Evolutionary conservation across 345 rosid species (phyloP), one percentile per base, ranked within the genome.

Genomic region (Eucalyptus regnans): DNA sequence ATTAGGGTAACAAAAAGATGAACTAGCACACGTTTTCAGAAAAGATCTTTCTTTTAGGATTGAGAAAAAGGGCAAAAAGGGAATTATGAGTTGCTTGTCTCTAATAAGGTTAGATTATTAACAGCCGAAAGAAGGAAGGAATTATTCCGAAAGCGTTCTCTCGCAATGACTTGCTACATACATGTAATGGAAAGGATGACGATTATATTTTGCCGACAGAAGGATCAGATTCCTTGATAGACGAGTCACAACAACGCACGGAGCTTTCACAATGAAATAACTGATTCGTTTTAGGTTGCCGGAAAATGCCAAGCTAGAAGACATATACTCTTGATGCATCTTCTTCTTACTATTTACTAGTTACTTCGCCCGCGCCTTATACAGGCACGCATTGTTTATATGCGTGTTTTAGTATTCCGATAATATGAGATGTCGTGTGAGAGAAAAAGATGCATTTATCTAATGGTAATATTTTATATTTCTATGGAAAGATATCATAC

Each of bases 381-480:
- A 56, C 0, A 9, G 27, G 37, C 68, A 12, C n/a, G 68, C 31
- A 27, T 60, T 56, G 68, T 58, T 27, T 10, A 14, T 64, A 4
- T 64, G 71, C 10, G 0, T 14, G 2, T n/a, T 64, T 29, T 66
- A 66, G 41, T 31, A 66, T 31, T 4, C 22, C 12, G 31, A 1
- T 31, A 31, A 8, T 7, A 15, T 66, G 79, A 66, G 41, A 66
- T 66, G 79, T 8, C 33, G 5, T 7, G 41, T 7, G 37, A 31
- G 0, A 31, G 79, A 66, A 31, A 0, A 8, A 66, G 6, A 31
- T n/a, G 41, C 66, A 0, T 5, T 56, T 56, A 0, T 56, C 13
- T 60, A 64, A n/a, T 64, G 71, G 71, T 7, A 0, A 0, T 64
- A 29, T 62, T 29, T 62, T 66, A 31, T 15, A 31, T 31, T 31